Percentiles rank a stretch among this genome's conserved stretches.
phyloP scores from a whole-genome alignment of 192 early-diverging fungal genomes.

The Gaertneriomyces sp. region DNA sequence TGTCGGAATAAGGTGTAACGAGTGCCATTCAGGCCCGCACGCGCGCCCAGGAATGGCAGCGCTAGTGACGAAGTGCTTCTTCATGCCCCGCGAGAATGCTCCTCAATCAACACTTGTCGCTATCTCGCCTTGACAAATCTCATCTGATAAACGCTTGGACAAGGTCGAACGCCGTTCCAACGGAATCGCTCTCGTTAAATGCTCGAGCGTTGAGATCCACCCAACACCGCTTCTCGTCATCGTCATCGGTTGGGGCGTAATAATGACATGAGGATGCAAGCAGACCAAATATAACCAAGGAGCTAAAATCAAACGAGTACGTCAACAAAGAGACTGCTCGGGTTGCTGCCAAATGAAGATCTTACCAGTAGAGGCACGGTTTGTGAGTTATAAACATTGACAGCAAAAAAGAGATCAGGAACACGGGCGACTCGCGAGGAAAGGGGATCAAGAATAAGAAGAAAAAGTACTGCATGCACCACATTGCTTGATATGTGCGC shows the following conservation, averaged over 20 bases:
- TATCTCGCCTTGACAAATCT: too few relatives aligned
- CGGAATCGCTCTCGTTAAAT: too few relatives aligned
- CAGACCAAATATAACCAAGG: slow-evolving; percentile 19
- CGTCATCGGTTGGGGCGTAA: slow-evolving; percentile 10
- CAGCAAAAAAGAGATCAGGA: slow-evolving; percentile 30
- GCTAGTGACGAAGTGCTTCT: too few relatives aligned
- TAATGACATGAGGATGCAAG: slow-evolving; percentile 27
- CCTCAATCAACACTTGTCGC: too few relatives aligned
- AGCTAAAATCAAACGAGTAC: slow-evolving; percentile 5
- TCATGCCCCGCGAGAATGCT: too few relatives aligned
- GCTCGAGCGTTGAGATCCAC: slow-evolving; percentile 14
- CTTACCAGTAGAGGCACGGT: slow-evolving; percentile 36
- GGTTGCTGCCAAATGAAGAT: not conserved
- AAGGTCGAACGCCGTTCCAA: too few relatives aligned
- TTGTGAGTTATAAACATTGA: slow-evolving; percentile 30
- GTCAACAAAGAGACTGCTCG: not conserved
- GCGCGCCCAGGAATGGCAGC: too few relatives aligned
- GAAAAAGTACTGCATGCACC: slow-evolving; percentile 32
- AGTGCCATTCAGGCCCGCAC: too few relatives aligned
- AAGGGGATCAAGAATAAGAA: slow-evolving; percentile 37
- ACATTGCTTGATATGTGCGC: slow-evolving; percentile 13
- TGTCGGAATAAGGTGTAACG: too few relatives aligned
- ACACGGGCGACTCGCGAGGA: slow-evolving; percentile 26
- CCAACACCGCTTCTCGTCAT: slow-evolving; percentile 20
- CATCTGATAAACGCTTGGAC: too few relatives aligned